Percentiles rank a stretch among this genome's conserved stretches.
These are phyloP conservation scores for Hypoxylon cercidicola DNA, from an alignment of 495 filamentous ascomycete species.

Conservation along the genomic window DNA sequence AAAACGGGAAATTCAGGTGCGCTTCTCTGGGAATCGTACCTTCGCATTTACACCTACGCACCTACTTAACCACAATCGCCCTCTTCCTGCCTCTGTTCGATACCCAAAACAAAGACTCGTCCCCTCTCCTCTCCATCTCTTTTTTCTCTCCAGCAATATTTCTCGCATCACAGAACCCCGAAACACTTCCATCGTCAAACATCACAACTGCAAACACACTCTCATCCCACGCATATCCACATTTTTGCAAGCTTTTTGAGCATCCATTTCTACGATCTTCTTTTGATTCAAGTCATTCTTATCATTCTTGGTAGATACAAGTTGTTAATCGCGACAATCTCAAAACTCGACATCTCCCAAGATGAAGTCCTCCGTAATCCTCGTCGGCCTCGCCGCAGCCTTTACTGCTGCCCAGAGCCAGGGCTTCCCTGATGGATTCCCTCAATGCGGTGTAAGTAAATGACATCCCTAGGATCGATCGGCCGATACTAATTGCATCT, in stretches of 20 bases:
- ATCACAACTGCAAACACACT: constrained; percentile 37
- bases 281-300: constrained; percentile 45
- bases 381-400: constrained; percentile 46
- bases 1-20: constrained; percentile 21
- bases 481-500: constrained; percentile 16
- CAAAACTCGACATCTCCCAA: constrained; percentile 36
- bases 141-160: constrained; percentile 13
- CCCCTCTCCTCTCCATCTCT: constrained; percentile 10
- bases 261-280: constrained; percentile 35
- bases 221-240: constrained; percentile 33
- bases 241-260: constrained; percentile 49
- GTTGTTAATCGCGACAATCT: constrained; percentile 12
- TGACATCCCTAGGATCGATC: not conserved
- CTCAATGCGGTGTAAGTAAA: constrained; percentile 55
- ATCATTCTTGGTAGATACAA: constrained; percentile 36
- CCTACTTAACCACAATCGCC: constrained; percentile 1
- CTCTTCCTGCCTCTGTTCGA: constrained; percentile 7
- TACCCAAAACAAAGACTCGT: constrained; percentile 16
- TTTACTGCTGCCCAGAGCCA: constrained; percentile 45
- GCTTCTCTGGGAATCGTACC: constrained; percentile 27
- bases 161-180: constrained; percentile 30
- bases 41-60: constrained; percentile 3
- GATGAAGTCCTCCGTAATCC: constrained; percentile 53
- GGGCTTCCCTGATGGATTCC: constrained; percentile 43
- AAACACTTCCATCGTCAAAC: constrained; percentile 35